Evolutionary conservation across 495 filamentous ascomycete genomes (phyloP), one percentile per base, ranked within the genome.

Genomic region (Penicillium canescens): DNA sequence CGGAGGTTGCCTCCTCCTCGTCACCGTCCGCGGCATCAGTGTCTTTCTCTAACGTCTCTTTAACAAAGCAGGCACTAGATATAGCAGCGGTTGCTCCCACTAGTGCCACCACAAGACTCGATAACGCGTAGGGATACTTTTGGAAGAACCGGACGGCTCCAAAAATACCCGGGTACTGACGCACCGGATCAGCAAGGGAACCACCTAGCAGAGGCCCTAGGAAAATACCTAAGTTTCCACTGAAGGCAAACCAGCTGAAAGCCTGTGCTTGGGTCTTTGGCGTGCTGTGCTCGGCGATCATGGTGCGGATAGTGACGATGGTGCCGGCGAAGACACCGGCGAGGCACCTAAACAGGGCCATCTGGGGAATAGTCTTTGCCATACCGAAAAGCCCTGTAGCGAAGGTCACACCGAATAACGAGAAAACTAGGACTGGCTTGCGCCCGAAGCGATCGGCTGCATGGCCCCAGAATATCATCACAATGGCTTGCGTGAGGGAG

Each of bases 171-270:
- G 81, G 78, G 46, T 80, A 87, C 59, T 84, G 80, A 6, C 67
- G 55, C 6, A 76, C 82, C 9, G 87, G 86, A 42, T 81, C 75
- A n/a, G 81, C 81, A 10, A 91, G 71, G 6, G 71, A 71, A 44
- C 86, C 86, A 57, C 69, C 86, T 42, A 91, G 61, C 3, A 89
- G 44, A 16, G 86, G 85, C 0, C 87, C 87, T 4, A 87, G 34
- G 56, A 88, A 81, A 21, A 89, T 82, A n/a, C 87, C 87, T 16
- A 89, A 2, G 58, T 90, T 89, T 21, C 83, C 79, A 4, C 73
- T 70, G 55, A 91, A 87, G 16, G 86, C 83, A 59, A 89, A 91
- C 74, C 82, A 87, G 59, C 83, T 84, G 65, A 91, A 91, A 10
- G 85, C 83, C 21, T 77, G 67, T 1, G 87, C 87, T 64, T 89